A percentile compares a stretch with the other conserved stretches of the same genome.
These are phyloP conservation scores for Amaranthus palmeri DNA, from an alignment of 148 eudicot genomes.

Conservation along the genomic window DNA sequence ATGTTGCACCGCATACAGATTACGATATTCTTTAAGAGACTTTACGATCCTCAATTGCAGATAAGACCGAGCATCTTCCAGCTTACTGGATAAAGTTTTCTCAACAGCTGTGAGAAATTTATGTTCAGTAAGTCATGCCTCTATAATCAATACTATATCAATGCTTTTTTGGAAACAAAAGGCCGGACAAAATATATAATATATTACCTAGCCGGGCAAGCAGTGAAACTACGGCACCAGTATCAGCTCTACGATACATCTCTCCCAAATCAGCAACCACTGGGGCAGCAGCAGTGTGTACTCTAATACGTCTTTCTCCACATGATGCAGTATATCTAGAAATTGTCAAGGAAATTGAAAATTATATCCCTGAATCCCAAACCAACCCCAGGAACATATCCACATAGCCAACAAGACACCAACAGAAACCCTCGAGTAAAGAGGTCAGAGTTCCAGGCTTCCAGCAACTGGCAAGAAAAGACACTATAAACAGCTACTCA, in stretches of 20 bases:
- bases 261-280: conserved; percentile 89
- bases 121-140: not conserved
- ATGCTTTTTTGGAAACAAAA: not conserved
- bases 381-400: no score
- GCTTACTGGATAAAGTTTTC: conserved; percentile 68
- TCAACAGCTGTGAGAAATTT: conserved; percentile 69
- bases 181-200: no score
- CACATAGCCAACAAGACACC: not conserved
- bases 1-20: conserved; percentile 85
- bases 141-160: not conserved
- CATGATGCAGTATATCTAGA: conserved; percentile 91
- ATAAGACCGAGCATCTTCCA: conserved; percentile 78
- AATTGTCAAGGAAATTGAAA: conserved; percentile 38
- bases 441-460: not conserved
- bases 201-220: conserved; percentile 74
- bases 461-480: not conserved
- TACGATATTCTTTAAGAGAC: conserved; percentile 80
- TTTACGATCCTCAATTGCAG: conserved; percentile 69
- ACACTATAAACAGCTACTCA: not conserved
- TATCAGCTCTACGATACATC: conserved; percentile 91
- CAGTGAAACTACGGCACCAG: conserved; percentile 84
- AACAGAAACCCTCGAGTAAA: not conserved
- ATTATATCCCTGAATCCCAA: not conserved
- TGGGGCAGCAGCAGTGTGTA: conserved; percentile 93
- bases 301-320: conserved; percentile 99